A percentile compares a stretch with the other conserved stretches of the same genome.
phyloP scores from a whole-genome alignment of 768 basidiomycete species.

The Pulveroboletus sp. region DNA sequence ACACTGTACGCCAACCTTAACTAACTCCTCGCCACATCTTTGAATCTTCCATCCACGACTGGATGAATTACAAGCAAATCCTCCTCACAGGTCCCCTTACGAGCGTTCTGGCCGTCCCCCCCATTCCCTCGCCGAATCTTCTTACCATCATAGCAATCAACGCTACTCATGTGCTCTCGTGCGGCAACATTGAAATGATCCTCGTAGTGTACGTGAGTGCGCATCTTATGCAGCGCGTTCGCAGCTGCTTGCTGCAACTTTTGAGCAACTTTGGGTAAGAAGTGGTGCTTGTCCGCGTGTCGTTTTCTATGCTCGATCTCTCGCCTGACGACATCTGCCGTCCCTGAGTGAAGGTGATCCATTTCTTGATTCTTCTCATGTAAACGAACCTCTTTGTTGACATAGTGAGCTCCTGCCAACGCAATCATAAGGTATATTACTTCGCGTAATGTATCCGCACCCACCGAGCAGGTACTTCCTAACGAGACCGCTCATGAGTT shows the following conservation, averaged over 20 bases:
- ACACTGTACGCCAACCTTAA: conserved; percentile 12
- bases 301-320: conserved; percentile 40
- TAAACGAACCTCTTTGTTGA: conserved; percentile 56
- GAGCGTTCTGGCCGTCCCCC: conserved; percentile 8
- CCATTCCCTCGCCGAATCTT: conserved; percentile 36
- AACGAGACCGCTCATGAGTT: conserved; percentile 73
- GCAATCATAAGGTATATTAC: conserved; percentile 7
- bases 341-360: conserved; percentile 40
- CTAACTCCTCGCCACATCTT: conserved; percentile 43
- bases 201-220: conserved; percentile 50
- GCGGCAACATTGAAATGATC: conserved; percentile 55
- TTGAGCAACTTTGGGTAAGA: conserved; percentile 28
- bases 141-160: conserved; percentile 70
- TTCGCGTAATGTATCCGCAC: background rate
- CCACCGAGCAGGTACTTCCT: conserved; percentile 80
- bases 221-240: conserved; percentile 40
- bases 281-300: conserved; percentile 21
- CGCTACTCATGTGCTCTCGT: conserved; percentile 71
- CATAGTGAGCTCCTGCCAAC: conserved; percentile 60
- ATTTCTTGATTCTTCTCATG: conserved; percentile 22
- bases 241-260: conserved; percentile 47
- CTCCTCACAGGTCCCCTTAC: conserved; percentile 28
- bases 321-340: conserved; percentile 41
- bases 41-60: conserved; percentile 61
- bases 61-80: conserved; percentile 60